These are phyloP conservation scores for Phytopythium cucurbitacearum DNA, from an alignment of 352 stramenopile genomes.

Conservation along the genomic window DNA sequence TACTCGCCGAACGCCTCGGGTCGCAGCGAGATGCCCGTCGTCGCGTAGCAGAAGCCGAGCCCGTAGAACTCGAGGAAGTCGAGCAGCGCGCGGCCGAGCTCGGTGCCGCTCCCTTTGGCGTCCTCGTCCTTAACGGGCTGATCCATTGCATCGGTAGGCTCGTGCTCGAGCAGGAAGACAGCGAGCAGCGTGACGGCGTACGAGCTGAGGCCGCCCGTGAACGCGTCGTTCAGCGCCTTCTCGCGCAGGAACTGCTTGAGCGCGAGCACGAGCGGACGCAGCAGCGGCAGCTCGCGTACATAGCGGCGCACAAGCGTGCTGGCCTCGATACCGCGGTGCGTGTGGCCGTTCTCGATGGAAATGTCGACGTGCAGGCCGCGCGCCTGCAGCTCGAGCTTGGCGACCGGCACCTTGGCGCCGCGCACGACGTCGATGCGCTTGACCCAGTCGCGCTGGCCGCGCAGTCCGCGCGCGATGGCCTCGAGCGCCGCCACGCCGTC, in stretches of 20 bases:
- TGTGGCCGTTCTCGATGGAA: constrained; percentile 86
- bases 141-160: constrained; percentile 12
- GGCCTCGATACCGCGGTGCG: constrained; percentile 69
- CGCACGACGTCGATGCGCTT: constrained; percentile 78
- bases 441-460: constrained; percentile 59
- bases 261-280: constrained; percentile 82
- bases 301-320: constrained; percentile 81
- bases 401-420: constrained; percentile 81
- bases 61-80: constrained; percentile 90
- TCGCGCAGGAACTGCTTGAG: constrained; percentile 85
- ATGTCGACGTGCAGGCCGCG: constrained; percentile 76
- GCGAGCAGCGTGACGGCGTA: constrained; percentile 86
- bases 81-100: constrained; percentile 65
- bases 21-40: constrained; percentile 79
- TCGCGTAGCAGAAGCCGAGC: constrained; percentile 74
- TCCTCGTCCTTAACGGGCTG: constrained; percentile 5
- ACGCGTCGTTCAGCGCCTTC: constrained; percentile 88
- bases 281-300: constrained; percentile 49
- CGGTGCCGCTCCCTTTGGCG: constrained; percentile 9
- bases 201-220: constrained; percentile 85
- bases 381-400: constrained; percentile 67
- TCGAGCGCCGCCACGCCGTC: constrained; percentile 52
- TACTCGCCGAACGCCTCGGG: constrained; percentile 78
- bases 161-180: constrained; percentile 75
- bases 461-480: constrained; percentile 41